Conservation (phyloP, 495 filamentous ascomycete genomes). For the Neurospora discreta region DNA sequence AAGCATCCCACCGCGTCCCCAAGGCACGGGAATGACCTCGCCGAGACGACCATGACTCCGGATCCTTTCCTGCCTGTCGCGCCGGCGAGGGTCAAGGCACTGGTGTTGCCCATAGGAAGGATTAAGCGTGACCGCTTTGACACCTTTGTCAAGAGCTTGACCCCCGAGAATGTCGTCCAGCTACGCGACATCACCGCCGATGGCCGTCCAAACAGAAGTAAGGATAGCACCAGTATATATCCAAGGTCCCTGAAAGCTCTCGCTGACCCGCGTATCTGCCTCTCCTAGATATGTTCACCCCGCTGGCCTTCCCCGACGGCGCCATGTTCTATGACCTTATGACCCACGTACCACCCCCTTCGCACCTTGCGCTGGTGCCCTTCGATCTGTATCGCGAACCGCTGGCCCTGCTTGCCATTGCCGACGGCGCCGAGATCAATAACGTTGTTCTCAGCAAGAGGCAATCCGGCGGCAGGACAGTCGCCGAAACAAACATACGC, state of each 20-base stretch:
- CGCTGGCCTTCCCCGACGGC: constrained; percentile 80
- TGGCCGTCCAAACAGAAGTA: constrained; percentile 79
- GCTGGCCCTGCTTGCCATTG: constrained; percentile 66
- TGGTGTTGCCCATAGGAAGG: constrained; percentile 74
- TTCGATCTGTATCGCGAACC: constrained; percentile 80
- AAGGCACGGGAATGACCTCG: constrained; percentile 17
- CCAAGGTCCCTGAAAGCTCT: neutral
- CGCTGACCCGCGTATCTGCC: constrained; percentile 22
- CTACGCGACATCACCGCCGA: constrained; percentile 88
- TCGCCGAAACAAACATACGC: constrained; percentile 36
- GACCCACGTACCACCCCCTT: constrained; percentile 62
- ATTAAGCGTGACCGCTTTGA: constrained; percentile 75
- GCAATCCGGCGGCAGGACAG: constrained; percentile 34
- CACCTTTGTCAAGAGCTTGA: constrained; percentile 65
- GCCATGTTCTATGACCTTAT: constrained; percentile 84
- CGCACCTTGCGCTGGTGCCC: constrained; percentile 67
- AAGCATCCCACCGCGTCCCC: neutral
- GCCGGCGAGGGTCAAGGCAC: constrained; percentile 74
- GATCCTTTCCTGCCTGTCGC: constrained; percentile 81
- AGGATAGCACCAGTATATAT: constrained; percentile 12
- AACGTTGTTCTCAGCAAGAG: constrained; percentile 33
- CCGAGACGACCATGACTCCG: constrained; percentile 58
- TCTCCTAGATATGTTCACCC: constrained; percentile 80
- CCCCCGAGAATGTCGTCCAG: constrained; percentile 70
- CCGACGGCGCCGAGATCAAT: constrained; percentile 55